These are phyloP conservation scores for Suillus americanus DNA, from an alignment of 768 basidiomycete species.

Conservation along the genomic window DNA sequence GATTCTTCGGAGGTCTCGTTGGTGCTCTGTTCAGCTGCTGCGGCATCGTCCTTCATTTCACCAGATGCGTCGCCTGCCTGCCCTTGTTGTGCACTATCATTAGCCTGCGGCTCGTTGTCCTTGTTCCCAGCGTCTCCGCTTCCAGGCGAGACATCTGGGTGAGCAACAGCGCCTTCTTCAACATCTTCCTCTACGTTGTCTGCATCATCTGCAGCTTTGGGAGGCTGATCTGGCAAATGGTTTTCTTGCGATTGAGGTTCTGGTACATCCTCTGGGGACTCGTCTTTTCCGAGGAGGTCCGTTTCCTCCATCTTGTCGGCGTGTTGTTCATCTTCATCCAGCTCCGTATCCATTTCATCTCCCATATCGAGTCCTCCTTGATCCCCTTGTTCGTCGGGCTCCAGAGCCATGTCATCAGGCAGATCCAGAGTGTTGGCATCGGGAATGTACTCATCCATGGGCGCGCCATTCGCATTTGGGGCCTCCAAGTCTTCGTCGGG, in stretches of 20 bases:
- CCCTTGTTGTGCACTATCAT: conserved; percentile 20
- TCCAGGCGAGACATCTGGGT: conserved; percentile 36
- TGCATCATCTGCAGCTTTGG: conserved; percentile 19
- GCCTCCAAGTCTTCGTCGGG: conserved; percentile 39
- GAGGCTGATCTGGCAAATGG: conserved; percentile 8
- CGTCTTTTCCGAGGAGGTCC: conserved; percentile 14
- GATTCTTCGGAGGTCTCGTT: conserved; percentile 29
- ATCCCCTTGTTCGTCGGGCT: conserved; percentile 33
- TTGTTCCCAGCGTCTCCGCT: conserved; percentile 21
- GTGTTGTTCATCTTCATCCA: conserved; percentile 28
- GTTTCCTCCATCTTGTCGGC: conserved; percentile 32
- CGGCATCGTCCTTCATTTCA: neutral
- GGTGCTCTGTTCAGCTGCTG: conserved; percentile 25
- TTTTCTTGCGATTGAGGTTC: conserved; percentile 23
- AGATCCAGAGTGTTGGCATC: conserved; percentile 86
- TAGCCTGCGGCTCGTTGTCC: conserved; percentile 14
- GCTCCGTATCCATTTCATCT: conserved; percentile 37
- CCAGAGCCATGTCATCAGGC: conserved; percentile 81
- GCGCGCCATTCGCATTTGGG: conserved; percentile 55
- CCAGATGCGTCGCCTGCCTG: conserved; percentile 21
- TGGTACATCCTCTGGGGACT: conserved; percentile 26
- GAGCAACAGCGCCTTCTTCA: conserved; percentile 29
- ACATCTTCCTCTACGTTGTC: conserved; percentile 31
- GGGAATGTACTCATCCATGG: conserved; percentile 73
- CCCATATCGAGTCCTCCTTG: conserved; percentile 26